These are phyloP conservation scores for Fomes fomentarius DNA, from an alignment of 1,284 basidiomycete genomes.

Conservation along the genomic window DNA sequence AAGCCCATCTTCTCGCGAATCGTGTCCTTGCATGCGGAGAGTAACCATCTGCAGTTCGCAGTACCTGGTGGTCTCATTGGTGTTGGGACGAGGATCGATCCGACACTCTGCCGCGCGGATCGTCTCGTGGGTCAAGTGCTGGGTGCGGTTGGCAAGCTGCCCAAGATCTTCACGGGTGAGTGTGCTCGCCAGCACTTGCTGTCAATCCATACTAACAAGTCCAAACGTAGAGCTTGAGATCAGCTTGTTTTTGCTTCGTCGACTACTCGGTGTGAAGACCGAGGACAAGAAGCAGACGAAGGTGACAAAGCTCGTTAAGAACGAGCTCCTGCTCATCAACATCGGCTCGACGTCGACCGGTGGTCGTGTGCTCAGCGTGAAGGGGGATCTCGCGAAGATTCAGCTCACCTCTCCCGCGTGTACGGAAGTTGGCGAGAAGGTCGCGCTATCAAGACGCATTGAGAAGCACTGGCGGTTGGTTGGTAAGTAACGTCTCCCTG, in stretches of 20 bases:
- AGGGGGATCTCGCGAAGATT: slow-evolving; percentile 92
- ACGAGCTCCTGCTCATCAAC: slow-evolving; percentile 93
- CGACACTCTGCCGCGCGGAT: slow-evolving; percentile 96
- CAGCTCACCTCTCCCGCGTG: slow-evolving; percentile 91
- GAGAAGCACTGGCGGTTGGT: slow-evolving; percentile 98
- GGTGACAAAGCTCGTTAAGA: slow-evolving; percentile 90
- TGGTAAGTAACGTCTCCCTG: slow-evolving; percentile 48
- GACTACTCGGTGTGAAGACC: slow-evolving; percentile 96
- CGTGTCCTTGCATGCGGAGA: slow-evolving; percentile 92
- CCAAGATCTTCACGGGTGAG: slow-evolving; percentile 89
- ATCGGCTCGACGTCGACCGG: slow-evolving; percentile 95
- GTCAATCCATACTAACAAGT: not conserved
- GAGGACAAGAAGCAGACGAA: slow-evolving; percentile 99
- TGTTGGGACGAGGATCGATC: slow-evolving; percentile 97
- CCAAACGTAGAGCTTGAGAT: slow-evolving; percentile 79
- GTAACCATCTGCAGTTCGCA: slow-evolving; percentile 92
- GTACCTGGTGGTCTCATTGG: slow-evolving; percentile 98
- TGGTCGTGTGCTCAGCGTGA: slow-evolving; percentile 89
- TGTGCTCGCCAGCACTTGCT: not conserved
- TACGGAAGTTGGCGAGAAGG: slow-evolving; percentile 95
- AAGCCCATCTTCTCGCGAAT: slow-evolving; percentile 94
- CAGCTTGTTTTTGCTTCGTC: slow-evolving; percentile 89
- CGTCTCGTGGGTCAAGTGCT: slow-evolving; percentile 96
- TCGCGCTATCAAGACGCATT: slow-evolving; percentile 88
- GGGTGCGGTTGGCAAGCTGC: slow-evolving; percentile 91